Conservation (phyloP, 148 eudicot species). For the Selenicereus undatus region DNA sequence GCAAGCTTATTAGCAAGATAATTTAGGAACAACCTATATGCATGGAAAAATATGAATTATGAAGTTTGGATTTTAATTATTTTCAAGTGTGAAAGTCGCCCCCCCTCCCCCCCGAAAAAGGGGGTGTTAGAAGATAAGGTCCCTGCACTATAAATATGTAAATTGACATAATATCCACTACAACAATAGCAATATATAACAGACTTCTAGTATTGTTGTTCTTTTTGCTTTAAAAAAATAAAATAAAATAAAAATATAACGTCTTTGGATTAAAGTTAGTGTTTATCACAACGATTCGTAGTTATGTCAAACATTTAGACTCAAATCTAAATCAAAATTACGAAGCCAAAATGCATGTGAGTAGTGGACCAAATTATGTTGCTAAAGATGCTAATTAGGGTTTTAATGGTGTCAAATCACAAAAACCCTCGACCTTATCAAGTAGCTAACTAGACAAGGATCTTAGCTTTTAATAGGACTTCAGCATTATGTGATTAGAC, state of each 20-base stretch:
- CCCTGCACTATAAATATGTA: too few species aligned
- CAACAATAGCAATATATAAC: too few species aligned
- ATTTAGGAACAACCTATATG: too few species aligned
- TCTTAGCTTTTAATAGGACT: background rate
- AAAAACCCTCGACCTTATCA: background rate
- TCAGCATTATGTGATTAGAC: slow-evolving; percentile 26
- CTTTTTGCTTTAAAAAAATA: too few species aligned
- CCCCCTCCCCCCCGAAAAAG: too few species aligned
- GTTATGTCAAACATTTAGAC: slow-evolving; percentile 13
- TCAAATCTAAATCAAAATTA: slow-evolving; percentile 14
- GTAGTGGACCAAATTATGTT: slow-evolving; percentile 25
- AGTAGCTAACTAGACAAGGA: background rate
- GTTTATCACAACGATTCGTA: slow-evolving; percentile 12
- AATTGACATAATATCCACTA: too few species aligned
- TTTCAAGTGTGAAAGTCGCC: too few species aligned
- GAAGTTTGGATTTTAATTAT: too few species aligned
- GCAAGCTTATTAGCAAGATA: too few species aligned
- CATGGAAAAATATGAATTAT: too few species aligned
- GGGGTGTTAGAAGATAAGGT: too few species aligned
- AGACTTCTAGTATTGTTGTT: too few species aligned
- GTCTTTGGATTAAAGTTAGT: background rate
- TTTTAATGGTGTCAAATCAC: slow-evolving; percentile 28
- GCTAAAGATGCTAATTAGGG: slow-evolving; percentile 24
- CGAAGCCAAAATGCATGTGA: slow-evolving; percentile 26
- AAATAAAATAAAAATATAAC: background rate